Evolutionary conservation across 2,329 filamentous ascomycete species (phyloP).

Genomic region (Xylariaceae sp.): DNA sequence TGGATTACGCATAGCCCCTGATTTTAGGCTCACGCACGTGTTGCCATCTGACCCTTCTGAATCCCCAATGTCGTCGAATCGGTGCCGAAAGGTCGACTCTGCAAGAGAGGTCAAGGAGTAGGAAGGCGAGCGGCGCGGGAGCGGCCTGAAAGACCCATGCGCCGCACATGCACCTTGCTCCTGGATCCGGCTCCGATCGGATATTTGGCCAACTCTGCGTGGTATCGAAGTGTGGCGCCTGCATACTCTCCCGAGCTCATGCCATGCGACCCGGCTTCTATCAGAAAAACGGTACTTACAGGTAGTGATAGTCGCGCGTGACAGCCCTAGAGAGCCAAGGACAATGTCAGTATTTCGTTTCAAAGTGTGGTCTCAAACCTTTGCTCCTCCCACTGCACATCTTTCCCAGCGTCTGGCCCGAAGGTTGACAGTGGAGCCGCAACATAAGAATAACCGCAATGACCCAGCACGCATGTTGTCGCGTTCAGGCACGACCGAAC

Average conservation of each 20-base stretch:
- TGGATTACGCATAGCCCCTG: not conserved
- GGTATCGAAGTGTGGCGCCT: conserved; percentile 29
- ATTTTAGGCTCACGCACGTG: not conserved
- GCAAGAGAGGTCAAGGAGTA: conserved; percentile 8
- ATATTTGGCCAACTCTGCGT: conserved; percentile 22
- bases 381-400: conserved; percentile 8
- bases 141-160: conserved; percentile 7
- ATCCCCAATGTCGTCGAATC: not conserved
- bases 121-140: conserved; percentile 12
- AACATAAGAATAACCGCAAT: too few relatives aligned
- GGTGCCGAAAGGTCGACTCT: conserved; percentile 1
- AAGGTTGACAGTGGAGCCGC: too few relatives aligned
- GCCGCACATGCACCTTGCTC: conserved; percentile 14
- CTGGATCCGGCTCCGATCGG: conserved; percentile 22
- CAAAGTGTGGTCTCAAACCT: conserved; percentile 11
- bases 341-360: conserved; percentile 14
- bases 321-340: conserved; percentile 13
- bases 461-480: too few relatives aligned
- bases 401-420: not conserved
- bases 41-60: not conserved
- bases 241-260: conserved; percentile 28
- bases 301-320: conserved; percentile 16
- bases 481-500: too few relatives aligned
- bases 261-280: conserved; percentile 24
- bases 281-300: conserved; percentile 27